Evolutionary conservation across 2,329 filamentous ascomycete genomes (phyloP).

Genomic region (Aureobasidium sp.): DNA sequence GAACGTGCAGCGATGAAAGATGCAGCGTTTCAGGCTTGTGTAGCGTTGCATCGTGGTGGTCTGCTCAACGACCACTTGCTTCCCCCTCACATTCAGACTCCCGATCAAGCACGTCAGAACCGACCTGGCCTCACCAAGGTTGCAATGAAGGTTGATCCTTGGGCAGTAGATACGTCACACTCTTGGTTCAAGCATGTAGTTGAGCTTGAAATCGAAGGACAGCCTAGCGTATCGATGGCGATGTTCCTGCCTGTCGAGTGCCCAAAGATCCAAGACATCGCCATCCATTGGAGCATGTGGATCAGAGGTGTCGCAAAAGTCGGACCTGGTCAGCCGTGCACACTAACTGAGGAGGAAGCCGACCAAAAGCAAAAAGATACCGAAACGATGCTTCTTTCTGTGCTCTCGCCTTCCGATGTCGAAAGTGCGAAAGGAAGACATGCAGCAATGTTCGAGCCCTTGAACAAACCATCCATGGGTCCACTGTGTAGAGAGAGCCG

Average conservation of each 20-base stretch:
- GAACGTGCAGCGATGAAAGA: conserved; percentile 70
- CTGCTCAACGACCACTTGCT: conserved; percentile 72
- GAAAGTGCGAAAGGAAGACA: neutral
- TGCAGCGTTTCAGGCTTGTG: conserved; percentile 73
- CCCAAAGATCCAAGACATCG: conserved; percentile 13
- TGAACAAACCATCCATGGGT: neutral
- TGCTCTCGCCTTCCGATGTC: neutral
- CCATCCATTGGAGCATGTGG: conserved; percentile 21
- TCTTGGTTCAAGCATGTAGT: neutral
- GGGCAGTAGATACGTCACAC: neutral
- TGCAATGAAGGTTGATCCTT: conserved; percentile 3
- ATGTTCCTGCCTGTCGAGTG: conserved; percentile 19
- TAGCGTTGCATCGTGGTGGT: conserved; percentile 58
- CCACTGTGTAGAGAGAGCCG: neutral
- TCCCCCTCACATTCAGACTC: conserved; percentile 38
- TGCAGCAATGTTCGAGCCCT: conserved; percentile 7
- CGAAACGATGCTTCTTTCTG: conserved; percentile 1
- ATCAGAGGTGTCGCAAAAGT: neutral
- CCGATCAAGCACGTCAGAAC: conserved; percentile 24
- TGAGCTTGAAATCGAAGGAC: neutral
- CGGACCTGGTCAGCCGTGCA: neutral
- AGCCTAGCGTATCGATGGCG: conserved; percentile 6
- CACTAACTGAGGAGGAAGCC: neutral
- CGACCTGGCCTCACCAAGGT: conserved; percentile 23
- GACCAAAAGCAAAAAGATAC: neutral